Percentiles rank a stretch among this genome's conserved stretches.
phyloP scores from a whole-genome alignment of 345 rosid genomes.

The Streptanthus diversifolius region DNA sequence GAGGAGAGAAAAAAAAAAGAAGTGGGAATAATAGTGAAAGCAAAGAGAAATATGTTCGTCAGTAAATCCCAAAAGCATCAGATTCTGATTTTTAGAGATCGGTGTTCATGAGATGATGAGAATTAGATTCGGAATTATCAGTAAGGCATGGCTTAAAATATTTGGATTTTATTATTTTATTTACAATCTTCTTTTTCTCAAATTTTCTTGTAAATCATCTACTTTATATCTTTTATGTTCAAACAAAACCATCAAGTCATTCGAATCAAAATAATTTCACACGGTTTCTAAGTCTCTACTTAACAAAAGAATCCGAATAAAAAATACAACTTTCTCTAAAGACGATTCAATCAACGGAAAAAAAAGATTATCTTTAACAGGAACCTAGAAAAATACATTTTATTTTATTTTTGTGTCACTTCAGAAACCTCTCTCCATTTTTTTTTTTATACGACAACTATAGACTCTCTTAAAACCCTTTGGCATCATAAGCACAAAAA shows the following conservation, averaged over 20 bases:
- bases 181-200: neutral
- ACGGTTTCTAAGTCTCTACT: conserved; percentile 10
- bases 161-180: neutral
- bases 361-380: neutral
- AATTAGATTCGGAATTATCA: conserved; percentile 31
- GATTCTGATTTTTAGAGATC: conserved; percentile 14
- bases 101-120: conserved; percentile 25
- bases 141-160: conserved; percentile 9
- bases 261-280: conserved; percentile 13
- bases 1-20: neutral
- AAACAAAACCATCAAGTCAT: neutral
- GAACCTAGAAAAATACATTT: neutral
- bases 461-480: neutral
- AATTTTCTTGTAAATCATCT: neutral
- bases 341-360: conserved; percentile 13
- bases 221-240: neutral
- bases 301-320: conserved; percentile 32
- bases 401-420: neutral
- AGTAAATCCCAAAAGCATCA: conserved; percentile 10
- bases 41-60: conserved; percentile 27
- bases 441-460: neutral
- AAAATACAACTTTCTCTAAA: conserved; percentile 4
- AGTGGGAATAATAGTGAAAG: conserved; percentile 19
- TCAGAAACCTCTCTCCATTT: neutral
- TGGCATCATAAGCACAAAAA: neutral